Evolutionary conservation across 108 stramenopile genomes (phyloP).

Genomic region (Skeletonema tropicum): DNA sequence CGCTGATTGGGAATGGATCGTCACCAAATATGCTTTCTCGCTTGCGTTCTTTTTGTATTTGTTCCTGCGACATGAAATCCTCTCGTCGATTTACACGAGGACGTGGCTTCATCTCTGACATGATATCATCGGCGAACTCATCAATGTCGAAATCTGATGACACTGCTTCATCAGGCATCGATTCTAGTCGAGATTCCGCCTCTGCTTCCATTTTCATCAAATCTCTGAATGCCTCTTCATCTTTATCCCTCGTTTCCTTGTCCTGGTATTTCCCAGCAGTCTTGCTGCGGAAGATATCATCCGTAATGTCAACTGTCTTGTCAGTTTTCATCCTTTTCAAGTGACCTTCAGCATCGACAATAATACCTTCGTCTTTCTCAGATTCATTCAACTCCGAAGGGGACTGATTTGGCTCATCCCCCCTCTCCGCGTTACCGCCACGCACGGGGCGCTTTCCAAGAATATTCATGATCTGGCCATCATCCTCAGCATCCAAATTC

Average conservation of each 20-base stretch:
- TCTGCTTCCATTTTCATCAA: conserved; percentile 68
- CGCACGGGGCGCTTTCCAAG: conserved; percentile 29
- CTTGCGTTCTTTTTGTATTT: conserved; percentile 23
- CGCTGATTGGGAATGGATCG: conserved; percentile 15
- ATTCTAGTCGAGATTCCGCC: conserved; percentile 36
- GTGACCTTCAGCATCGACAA: conserved; percentile 40
- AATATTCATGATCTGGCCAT: conserved; percentile 30
- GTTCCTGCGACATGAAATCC: conserved; percentile 38
- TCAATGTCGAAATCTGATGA: conserved; percentile 51
- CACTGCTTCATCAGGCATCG: background rate
- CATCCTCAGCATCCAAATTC: conserved; percentile 29
- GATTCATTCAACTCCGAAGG: conserved; percentile 6
- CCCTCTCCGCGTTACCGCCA: background rate
- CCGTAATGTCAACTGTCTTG: conserved; percentile 39
- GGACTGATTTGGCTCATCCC: background rate
- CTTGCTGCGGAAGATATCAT: conserved; percentile 58
- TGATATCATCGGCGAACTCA: conserved; percentile 51
- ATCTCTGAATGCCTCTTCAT: conserved; percentile 59
- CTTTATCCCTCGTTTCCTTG: conserved; percentile 44
- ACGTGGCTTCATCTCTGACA: conserved; percentile 44
- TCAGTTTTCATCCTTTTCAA: conserved; percentile 28
- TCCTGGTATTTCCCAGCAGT: conserved; percentile 61
- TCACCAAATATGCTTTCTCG: conserved; percentile 36
- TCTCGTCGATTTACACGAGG: conserved; percentile 28
- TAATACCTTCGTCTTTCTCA: conserved; percentile 21